Conservation (phyloP, 768 basidiomycete genomes). For the Cubamyces lactineus region DNA sequence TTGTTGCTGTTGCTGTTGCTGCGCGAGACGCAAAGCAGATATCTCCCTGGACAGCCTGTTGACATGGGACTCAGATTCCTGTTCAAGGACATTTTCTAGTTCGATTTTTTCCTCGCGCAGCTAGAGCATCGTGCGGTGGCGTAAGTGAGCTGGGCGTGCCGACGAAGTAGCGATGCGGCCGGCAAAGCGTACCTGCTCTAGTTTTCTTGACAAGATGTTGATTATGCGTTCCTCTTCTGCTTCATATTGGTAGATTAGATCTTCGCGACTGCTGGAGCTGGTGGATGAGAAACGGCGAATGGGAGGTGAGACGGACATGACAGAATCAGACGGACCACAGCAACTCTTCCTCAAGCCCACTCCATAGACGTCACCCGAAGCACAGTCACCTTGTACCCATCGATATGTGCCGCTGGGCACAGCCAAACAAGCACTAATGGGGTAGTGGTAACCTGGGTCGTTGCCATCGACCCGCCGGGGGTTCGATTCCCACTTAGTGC, state of each 20-base stretch:
- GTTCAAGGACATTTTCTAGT: constrained; percentile 80
- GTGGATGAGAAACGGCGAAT: constrained; percentile 59
- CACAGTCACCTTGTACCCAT: too few species aligned
- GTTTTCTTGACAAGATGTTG: constrained; percentile 78
- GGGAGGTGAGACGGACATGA: constrained; percentile 55
- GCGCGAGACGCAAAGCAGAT: constrained; percentile 60
- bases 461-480: constrained; percentile 76
- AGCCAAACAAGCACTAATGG: constrained; percentile 38
- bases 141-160: not conserved
- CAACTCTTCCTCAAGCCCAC: not conserved
- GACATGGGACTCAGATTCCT: constrained; percentile 85
- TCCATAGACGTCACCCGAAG: constrained; percentile 4
- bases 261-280: constrained; percentile 63
- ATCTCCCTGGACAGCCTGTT: constrained; percentile 76
- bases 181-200: constrained; percentile 66
- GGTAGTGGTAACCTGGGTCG: constrained; percentile 42
- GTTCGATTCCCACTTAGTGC: constrained; percentile 90
- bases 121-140: constrained; percentile 41
- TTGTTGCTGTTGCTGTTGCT: constrained; percentile 51
- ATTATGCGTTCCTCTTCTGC: constrained; percentile 91
- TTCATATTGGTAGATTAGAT: constrained; percentile 85
- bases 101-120: constrained; percentile 84
- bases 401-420: too few species aligned
- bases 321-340: not conserved
- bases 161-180: not conserved